Conservation (phyloP, 345 rosid genomes). For the Eucalyptus tenuipes region DNA sequence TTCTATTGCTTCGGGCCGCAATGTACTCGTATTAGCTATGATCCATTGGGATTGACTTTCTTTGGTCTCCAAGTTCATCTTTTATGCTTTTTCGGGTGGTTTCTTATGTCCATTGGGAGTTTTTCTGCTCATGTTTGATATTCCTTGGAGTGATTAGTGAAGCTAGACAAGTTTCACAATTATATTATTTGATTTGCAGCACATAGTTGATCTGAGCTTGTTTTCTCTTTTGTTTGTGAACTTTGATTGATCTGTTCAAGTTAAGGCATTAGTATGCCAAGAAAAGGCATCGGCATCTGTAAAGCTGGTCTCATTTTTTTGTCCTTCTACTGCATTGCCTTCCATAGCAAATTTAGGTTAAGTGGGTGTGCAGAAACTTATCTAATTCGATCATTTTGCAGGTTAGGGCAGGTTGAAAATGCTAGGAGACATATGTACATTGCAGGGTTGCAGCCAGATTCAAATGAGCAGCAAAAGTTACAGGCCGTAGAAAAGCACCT, state of each 20-base stretch:
- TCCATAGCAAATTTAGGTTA: neutral
- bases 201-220: neutral
- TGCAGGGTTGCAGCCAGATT: conserved; percentile 48
- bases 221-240: neutral
- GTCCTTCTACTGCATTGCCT: neutral
- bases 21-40: neutral
- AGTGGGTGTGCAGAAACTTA: neutral
- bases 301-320: neutral
- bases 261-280: neutral
- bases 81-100: neutral
- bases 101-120: neutral
- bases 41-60: neutral
- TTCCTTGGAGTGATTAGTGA: neutral
- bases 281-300: neutral
- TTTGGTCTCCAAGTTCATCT: neutral
- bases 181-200: neutral
- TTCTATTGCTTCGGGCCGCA: neutral
- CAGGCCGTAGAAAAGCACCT: conserved; percentile 62
- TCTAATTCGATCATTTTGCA: conserved; percentile 11
- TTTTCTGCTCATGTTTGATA: neutral
- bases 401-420: conserved; percentile 82
- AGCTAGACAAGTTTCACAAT: neutral
- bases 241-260: neutral
- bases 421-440: conserved; percentile 50
- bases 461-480: conserved; percentile 42